Evolutionary conservation across 1,284 basidiomycete species (phyloP), one percentile per base, ranked within the genome.

Genomic region (Moesziomyces sp.): DNA sequence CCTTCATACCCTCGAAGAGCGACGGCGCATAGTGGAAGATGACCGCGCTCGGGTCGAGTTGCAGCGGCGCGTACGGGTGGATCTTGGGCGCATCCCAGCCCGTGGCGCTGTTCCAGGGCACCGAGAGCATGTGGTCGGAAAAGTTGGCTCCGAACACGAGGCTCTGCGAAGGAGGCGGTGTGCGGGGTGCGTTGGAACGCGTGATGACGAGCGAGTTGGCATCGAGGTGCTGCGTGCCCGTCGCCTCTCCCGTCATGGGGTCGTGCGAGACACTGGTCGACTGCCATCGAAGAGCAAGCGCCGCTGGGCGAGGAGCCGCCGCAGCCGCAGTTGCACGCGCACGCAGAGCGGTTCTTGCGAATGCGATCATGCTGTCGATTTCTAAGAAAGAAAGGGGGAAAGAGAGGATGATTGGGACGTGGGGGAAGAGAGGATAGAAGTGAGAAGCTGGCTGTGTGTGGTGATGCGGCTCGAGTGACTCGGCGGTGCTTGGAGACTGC

Each of bases 1-100:
- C 96, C 72, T 99, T 99, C 89, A 97, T 89, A 24, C 96, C 96
- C 84, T 99, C 96, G 80, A 99, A 99, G 5, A 92, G 86, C 66
- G 89, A 91, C 1, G 90, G 87, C 0, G 94, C 95, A 86, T 99
- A 99, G 85, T 99, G 96, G 72, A 99, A 88, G 35, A 97, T 93
- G 66, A 92, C 93, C 13, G 90, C 88, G 66, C 92, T 91, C 9
- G 96, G 96, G 63, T 92, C 90, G 21, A 98, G 87, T 26, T 86
- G 82, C 26, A 98, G 86, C 14, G 92, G 89, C 1, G 89, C 90
- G 83, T 94, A 97, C 52, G 93, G 93, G 79, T 89, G 87, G 78
- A 97, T 97, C 77, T 89, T 87, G 13, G 94, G 95, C 3, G 88
- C 85, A 24, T 89, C 91, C 94, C 95, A 97, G 18, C 94, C 94